Base-by-base conservation (phyloP, 129 eudicot genomes). In the Flaveria trinervia region DNA sequence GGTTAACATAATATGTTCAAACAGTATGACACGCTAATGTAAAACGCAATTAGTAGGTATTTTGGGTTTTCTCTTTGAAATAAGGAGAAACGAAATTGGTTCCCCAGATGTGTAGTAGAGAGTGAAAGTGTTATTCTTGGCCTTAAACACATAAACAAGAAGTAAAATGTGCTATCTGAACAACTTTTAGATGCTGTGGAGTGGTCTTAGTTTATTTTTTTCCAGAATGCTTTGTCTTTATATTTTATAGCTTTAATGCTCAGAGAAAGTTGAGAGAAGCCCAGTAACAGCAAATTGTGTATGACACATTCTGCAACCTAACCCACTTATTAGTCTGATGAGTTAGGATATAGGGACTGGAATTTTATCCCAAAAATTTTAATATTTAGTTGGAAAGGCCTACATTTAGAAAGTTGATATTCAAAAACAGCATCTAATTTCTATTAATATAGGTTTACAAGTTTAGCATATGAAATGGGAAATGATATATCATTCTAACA, bases 341-440 rank as follows among this genome's bases (percentile, higher is more conserved):
- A 67, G 16, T 17, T 43, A 43, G 54, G 54, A 41, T n/a, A n/a
- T 43, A 67, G 54, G 72, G 72, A 41, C 16, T 12, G 36, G 33
- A 41, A 5, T 36, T 4, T 36, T 36, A 0, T 36, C 7, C 41
- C 3, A 36, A 0, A 5, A 5, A 1, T 48, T 11, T 17, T 1
- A 11, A 51, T 18, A 11, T 68, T 68, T 68, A 68, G 73, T 68
- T 44, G 41, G 41, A 68, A 18, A 36, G 39, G 57, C 20, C 8
- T 20, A 64, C 26, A 61, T n/a, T 62, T 23, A 36, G 60, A 75
- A 64, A 48, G 14, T 56, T 72, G 44, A 30, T 36, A 71, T 33
- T 7, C 16, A 36, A 8, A 77, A 54, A 36, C 44, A 43, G 2
- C 56, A 23, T 15, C 23, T 18, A 70, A 30, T 11, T 11, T 69